Base-by-base conservation (phyloP, 768 basidiomycete species). In the Suillus alpinus region DNA sequence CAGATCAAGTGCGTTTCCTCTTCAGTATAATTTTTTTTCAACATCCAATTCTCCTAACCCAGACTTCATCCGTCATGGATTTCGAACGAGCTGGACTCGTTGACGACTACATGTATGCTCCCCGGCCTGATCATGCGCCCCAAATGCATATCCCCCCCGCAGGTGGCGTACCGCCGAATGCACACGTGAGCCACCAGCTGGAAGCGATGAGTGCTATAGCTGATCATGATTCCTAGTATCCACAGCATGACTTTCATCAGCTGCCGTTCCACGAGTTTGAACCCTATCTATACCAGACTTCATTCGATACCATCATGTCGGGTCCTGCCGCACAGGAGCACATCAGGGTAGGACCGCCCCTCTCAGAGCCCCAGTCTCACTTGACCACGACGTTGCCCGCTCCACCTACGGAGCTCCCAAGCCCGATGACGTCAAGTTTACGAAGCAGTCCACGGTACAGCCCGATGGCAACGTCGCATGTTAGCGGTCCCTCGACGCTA, bases 401-500 rank as follows among this genome's bases (percentile, higher is more conserved):
- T 5, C 13, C 53, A 26, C 5, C 23, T 10, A 26, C 23, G 16
- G 53, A 26, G 23, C 9, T 10, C 53, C 26, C 53, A 18, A 37
- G 16, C 14, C 23, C 6, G 16, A 55, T 55, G 8, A 37, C 9
- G 14, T 10, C 34, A 37, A 36, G 36, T 26, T 18, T 18, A 10
- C 14, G 4, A 26, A 41, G 20, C 34, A 29, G 32, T 51, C 18
- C 55, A 49, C 53, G 31, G 18, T 62, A 36, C n/a, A 26, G 29
- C 20, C 26, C 59, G 53, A 56, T 41, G 36, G 51, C 32, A 44
- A 29, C 39, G 44, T 46, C 36, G 20, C 34, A 39, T 20, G 55
- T 39, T 29, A 51, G 44, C 39, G 49, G 23, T 64, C 68, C 69
- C 58, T 62, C 52, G 52, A 63, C 18, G 8, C 8, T 14, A 7